Base-by-base conservation (phyloP, 1,139 yeast species). In the Sugiyamaella sp. region DNA sequence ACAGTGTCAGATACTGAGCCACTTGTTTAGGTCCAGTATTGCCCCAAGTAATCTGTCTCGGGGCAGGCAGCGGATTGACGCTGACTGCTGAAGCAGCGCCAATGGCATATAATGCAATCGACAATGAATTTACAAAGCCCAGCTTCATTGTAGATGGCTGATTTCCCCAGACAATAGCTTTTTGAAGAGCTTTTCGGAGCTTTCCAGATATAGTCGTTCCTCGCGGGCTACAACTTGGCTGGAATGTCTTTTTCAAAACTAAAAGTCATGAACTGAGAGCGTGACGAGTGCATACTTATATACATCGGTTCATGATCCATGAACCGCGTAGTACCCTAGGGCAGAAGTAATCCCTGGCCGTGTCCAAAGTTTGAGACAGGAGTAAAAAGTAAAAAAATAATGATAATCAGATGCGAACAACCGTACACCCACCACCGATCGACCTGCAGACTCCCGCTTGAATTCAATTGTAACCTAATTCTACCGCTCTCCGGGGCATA, bases 51-150 rank as follows among this genome's bases (percentile, higher is more conserved):
- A 62, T 57, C 12, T 50, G 20, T n/a, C 46, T 39, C 8, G 67
- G 67, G 6, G 59, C 61, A 1, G 67, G 67, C 47, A 64, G 45
- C 2, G 67, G 67, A 43, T 64, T 60, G 35, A 60, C 64, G 41
- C 51, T 49, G 22, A 60, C 63, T 8, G 61, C 61, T n/a, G 39
- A 46, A 35, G 35, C 49, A 25, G 50, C 17, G 21, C 48, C 41
- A 19, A 44, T 3, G 14, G 39, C 39, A 44, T 33, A 44, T 14
- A 35, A 14, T 33, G 40, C 33, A 33, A 44, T 8, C 2, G 48
- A 44, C 17, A 44, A 33, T 14, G 46, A 43, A 38, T 21, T 43
- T 29, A 43, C 10, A 10, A 44, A 12, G 29, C 48, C 17, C 40
- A 44, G 25, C 41, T 35, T 44, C 48, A 44, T 44, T 27, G 6